Conservation (phyloP, 176 grass and related monocot genomes). For the Zea mays region DNA sequence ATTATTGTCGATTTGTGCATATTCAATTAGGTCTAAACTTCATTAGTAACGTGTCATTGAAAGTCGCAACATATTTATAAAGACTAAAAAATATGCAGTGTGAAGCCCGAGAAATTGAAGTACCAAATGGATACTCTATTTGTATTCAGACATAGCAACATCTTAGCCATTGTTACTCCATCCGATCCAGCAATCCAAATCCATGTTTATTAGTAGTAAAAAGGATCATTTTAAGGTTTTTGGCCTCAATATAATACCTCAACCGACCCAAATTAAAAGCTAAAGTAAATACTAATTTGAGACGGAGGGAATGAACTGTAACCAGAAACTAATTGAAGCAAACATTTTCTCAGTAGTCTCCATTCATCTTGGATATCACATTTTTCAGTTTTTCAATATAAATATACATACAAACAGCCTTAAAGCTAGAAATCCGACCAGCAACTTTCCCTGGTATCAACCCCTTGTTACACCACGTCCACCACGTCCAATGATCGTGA, state of each 20-base stretch:
- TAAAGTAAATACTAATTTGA: too few relatives aligned
- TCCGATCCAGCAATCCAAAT: neutral
- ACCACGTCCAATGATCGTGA: neutral
- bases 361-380: neutral
- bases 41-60: too few relatives aligned
- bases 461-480: neutral
- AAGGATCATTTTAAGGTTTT: too few relatives aligned
- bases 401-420: neutral
- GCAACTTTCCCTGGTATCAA: neutral
- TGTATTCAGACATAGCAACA: neutral
- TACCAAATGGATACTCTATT: neutral
- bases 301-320: neutral
- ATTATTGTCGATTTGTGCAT: too few relatives aligned
- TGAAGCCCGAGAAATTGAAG: neutral
- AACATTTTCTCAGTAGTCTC: neutral
- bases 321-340: neutral
- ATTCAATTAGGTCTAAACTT: too few relatives aligned
- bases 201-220: too few relatives aligned
- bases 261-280: too few relatives aligned
- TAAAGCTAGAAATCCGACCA: neutral
- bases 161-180: neutral
- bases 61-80: too few relatives aligned
- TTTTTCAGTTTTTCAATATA: neutral
- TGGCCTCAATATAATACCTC: neutral
- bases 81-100: too few relatives aligned